phyloP scores from a whole-genome alignment of 2,329 filamentous ascomycete genomes.

The Akanthomyces dipterigenus region DNA sequence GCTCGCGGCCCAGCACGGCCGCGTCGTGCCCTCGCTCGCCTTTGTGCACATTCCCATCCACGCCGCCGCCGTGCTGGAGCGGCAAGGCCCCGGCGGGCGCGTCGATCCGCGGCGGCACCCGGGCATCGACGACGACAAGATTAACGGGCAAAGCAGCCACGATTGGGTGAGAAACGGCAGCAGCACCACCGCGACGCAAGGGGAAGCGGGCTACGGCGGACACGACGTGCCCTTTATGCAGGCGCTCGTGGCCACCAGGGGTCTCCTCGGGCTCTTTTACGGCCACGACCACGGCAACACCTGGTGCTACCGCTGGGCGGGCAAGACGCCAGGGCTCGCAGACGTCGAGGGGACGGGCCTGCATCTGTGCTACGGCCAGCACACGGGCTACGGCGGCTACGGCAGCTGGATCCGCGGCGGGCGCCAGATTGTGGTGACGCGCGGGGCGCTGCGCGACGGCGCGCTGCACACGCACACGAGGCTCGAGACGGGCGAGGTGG shows the following conservation, averaged over 20 bases:
- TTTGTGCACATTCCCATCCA: slow-evolving; percentile 43
- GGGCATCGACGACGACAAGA: slow-evolving; percentile 27
- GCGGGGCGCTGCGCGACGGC: slow-evolving; percentile 31
- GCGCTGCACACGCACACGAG: slow-evolving; percentile 50
- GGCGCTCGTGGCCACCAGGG: slow-evolving; percentile 41
- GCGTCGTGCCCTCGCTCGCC: slow-evolving; percentile 36
- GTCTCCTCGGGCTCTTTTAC: slow-evolving; percentile 45
- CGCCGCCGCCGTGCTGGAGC: slow-evolving; percentile 22
- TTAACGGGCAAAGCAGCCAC: slow-evolving; percentile 24
- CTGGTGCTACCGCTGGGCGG: slow-evolving; percentile 40
- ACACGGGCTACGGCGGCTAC: slow-evolving; percentile 60
- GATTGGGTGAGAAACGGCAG: slow-evolving; percentile 21
- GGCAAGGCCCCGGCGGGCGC: slow-evolving; percentile 13
- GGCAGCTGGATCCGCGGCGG: slow-evolving; percentile 51
- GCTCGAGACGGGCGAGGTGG: slow-evolving; percentile 44
- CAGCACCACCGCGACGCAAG: slow-evolving; percentile 13
- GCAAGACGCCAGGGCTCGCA: slow-evolving; percentile 14
- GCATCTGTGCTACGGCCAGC: slow-evolving; percentile 48
- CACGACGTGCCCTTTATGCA: slow-evolving; percentile 52
- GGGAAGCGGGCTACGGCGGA: slow-evolving; percentile 23
- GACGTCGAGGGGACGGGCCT: slow-evolving; percentile 20
- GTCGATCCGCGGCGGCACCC: slow-evolving; percentile 24
- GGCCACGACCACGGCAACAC: slow-evolving; percentile 55
- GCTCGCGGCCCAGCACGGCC: slow-evolving; percentile 22
- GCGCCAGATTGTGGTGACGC: slow-evolving; percentile 22